Evolutionary conservation across 1,284 basidiomycete species (phyloP).

Genomic region (Cryptococcus maquisensis): DNA sequence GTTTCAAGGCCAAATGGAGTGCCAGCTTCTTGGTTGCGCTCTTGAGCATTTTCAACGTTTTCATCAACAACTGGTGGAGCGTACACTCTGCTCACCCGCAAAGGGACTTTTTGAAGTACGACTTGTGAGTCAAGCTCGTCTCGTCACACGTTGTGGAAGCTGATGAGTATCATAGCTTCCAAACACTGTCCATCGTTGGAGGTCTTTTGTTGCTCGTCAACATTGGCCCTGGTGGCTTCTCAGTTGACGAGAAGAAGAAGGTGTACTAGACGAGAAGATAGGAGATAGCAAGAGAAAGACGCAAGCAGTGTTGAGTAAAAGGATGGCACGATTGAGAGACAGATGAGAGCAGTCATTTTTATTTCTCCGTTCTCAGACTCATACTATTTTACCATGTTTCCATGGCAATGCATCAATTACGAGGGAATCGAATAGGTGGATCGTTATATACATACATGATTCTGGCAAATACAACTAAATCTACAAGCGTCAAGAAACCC

Average conservation of each 20-base stretch:
- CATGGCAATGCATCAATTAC: no score
- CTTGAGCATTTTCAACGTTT: conserved; percentile 91
- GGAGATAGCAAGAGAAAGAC: not conserved
- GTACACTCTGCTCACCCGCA: conserved; percentile 90
- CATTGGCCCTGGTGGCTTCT: conserved; percentile 95
- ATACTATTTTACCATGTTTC: not conserved
- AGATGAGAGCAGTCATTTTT: not conserved
- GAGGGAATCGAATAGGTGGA: no score
- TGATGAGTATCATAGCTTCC: conserved; percentile 76
- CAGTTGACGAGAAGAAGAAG: conserved; percentile 99
- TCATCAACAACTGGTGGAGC: conserved; percentile 99
- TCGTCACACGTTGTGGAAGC: not conserved
- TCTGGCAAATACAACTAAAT: no score
- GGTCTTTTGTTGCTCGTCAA: conserved; percentile 95
- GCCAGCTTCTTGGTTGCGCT: conserved; percentile 94
- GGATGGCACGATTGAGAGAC: not conserved
- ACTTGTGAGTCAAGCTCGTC: conserved; percentile 32
- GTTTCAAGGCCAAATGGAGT: conserved; percentile 99
- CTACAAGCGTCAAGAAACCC: no score
- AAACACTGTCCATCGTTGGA: conserved; percentile 92
- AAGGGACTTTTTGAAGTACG: conserved; percentile 91
- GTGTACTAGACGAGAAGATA: conserved; percentile 45
- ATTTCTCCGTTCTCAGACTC: no score
- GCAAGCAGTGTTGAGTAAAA: not conserved
- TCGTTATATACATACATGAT: no score